Base-by-base conservation (phyloP, 2,329 filamentous ascomycete species). In the Colletotrichum tabaci region DNA sequence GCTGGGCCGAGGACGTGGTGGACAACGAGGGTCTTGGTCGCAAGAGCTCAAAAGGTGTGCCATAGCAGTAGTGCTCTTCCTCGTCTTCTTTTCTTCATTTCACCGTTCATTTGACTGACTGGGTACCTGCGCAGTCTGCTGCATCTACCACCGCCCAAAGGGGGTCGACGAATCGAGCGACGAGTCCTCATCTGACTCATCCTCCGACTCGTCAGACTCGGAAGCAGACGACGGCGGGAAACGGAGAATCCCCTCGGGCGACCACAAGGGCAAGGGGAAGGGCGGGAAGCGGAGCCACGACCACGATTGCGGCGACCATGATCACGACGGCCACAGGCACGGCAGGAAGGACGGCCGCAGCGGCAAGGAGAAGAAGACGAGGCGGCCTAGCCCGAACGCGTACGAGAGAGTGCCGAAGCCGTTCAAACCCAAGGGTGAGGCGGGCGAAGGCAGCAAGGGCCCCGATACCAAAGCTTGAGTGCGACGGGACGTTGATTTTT, bases 1-100 rank as follows among this genome's bases (percentile, higher is more conserved):
- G 93, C 81, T 99, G 96, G 96, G 94, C 94, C 8, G 94, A 96
- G 78, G 93, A 94, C 78, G 95, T 98, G 8, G 87, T 99, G 3
- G 95, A 99, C 83, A 99, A 99, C 79, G 96, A 99, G 82, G 94
- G 94, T 4, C 88, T 98, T 81, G 95, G 95, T 9, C 93, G 94
- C 82, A 99, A 98, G 85, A 96, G 91, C 74, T 97, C 94, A 21
- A 99, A 99, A 90, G 94, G 94, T 96, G 81, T 44, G 82, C 77
- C 21, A 38, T 38, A 38, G 16, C 23, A n/a, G n/a, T 16, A 35
- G 16, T 56, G 12, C 35, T 4, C 47, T 42, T 2, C 12, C 53
- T 35, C 52, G 71, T 26, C 44, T 18, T 60, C 60, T 9, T 7
- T 6, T 4, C 1, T 38, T 52, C 12, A 7, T 38, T 38, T 38